These are phyloP conservation scores for Backusella morwellensis DNA, from an alignment of 192 early-diverging fungal species.

Conservation along the genomic window DNA sequence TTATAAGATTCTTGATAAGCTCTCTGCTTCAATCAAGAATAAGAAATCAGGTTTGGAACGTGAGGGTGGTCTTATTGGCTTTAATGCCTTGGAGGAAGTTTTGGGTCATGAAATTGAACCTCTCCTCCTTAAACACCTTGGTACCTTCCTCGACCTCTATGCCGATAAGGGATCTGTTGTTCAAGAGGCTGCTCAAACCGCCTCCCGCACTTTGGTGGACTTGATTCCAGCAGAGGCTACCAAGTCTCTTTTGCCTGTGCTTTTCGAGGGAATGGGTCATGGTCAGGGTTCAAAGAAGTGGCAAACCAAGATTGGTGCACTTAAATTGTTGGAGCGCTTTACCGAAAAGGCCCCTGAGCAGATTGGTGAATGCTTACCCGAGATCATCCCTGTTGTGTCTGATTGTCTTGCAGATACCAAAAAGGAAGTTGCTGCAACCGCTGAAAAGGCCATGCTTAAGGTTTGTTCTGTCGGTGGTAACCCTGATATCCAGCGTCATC, in stretches of 20 bases:
- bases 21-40: constrained; percentile 58
- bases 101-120: constrained; percentile 65
- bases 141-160: constrained; percentile 56
- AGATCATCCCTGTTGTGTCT: constrained; percentile 70
- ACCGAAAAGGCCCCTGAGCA: constrained; percentile 46
- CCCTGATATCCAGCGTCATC: constrained; percentile 68
- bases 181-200: constrained; percentile 46
- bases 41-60: constrained; percentile 64
- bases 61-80: constrained; percentile 63
- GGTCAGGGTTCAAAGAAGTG: constrained; percentile 68
- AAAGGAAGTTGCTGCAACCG: constrained; percentile 57
- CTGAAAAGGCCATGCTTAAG: constrained; percentile 63
- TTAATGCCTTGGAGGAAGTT: constrained; percentile 57
- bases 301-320: constrained; percentile 68
- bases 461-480: constrained; percentile 73
- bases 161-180: constrained; percentile 53
- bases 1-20: constrained; percentile 52
- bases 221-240: constrained; percentile 45
- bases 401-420: constrained; percentile 75
- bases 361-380: constrained; percentile 47
- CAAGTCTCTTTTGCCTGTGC: constrained; percentile 56
- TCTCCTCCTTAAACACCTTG: constrained; percentile 55
- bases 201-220: constrained; percentile 37
- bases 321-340: constrained; percentile 43
- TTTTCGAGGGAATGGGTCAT: constrained; percentile 53